Evolutionary conservation across 73 alveolate genomes (phyloP).

Genomic region (Uronychia setigera): DNA sequence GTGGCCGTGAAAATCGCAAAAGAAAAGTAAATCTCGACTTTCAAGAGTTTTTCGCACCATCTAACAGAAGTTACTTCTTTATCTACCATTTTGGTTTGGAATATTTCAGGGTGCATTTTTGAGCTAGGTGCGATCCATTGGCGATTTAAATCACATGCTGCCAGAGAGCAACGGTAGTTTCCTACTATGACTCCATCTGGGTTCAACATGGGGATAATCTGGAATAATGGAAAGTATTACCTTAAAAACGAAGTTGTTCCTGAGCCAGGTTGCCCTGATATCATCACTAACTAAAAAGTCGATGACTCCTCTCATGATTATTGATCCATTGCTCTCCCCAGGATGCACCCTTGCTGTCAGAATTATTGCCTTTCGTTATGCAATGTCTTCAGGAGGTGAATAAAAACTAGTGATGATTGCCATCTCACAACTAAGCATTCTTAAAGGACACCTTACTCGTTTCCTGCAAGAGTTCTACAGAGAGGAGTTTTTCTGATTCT

Average conservation of each 20-base stretch:
- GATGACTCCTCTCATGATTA: constrained; percentile 74
- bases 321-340: constrained; percentile 83
- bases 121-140: constrained; percentile 92
- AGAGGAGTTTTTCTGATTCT: constrained; percentile 58
- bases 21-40: constrained; percentile 71
- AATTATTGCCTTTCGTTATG: constrained; percentile 71
- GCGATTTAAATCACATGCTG: constrained; percentile 94
- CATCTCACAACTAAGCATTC: constrained; percentile 32
- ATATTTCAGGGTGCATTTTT: constrained; percentile 85
- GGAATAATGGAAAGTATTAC: constrained; percentile 21
- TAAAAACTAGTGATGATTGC: constrained; percentile 50
- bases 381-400: constrained; percentile 70
- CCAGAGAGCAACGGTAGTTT: constrained; percentile 91
- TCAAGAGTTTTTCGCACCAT: constrained; percentile 72
- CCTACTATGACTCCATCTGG: constrained; percentile 98
- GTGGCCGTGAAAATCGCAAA: constrained; percentile 82
- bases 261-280: constrained; percentile 68
- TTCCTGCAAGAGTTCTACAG: constrained; percentile 61
- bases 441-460: constrained; percentile 11
- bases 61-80: constrained; percentile 60
- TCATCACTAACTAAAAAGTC: constrained; percentile 76
- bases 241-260: constrained; percentile 85
- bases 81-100: constrained; percentile 60
- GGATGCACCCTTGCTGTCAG: constrained; percentile 87
- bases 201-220: constrained; percentile 94